Evolutionary conservation across 805 yeast species (phyloP), one percentile per base, ranked within the genome.

Genomic region (Saccharomycopsis vini): DNA sequence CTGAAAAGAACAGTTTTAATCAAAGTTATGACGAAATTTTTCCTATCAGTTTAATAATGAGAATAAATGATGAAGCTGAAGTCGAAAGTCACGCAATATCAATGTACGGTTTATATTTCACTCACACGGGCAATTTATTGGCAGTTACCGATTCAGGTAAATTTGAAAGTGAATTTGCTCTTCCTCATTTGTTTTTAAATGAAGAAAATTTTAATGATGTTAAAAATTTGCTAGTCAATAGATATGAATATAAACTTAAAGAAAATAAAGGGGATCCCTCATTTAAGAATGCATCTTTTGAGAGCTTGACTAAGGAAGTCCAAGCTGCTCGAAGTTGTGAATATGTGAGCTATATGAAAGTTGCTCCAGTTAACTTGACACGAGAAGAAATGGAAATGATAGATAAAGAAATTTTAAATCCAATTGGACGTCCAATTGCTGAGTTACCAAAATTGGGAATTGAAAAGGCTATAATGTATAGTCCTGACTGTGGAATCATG

Each of bases 401-500:
- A 24, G 96, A 89, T 52, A 71, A 75, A 30, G 97, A 89, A 58
- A 62, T 88, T 18, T 57, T 52, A 9, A 66, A 71, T 49, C 97
- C 96, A 1, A 56, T 73, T n/a, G 97, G 97, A 0, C 66, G 83
- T 48, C 96, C 96, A 2, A 71, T 79, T 13, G 69, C 72, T 15
- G 47, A 55, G 1, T 56, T 80, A 4, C 96, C 96, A 0, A 54
- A 60, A 0, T 51, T 89, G 15, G 63, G 62, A 26, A 54, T 89
- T 7, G 58, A 70, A 2, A 61, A 71, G 9, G 87, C 81, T 5
- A 50, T 86, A 12, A 47, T 86, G 16, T 88, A 84, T 55, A 86
- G 95, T 0, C 97, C 97, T 0, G 95, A 89, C 57, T 89, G 97
- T 66, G 95, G 89, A 0, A 56, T 81, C 2, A 57, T 72, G 2